Evolutionary conservation across 2,329 filamentous ascomycete species (phyloP), one percentile per base, ranked within the genome.

Genomic region (Podosphaera fusca): DNA sequence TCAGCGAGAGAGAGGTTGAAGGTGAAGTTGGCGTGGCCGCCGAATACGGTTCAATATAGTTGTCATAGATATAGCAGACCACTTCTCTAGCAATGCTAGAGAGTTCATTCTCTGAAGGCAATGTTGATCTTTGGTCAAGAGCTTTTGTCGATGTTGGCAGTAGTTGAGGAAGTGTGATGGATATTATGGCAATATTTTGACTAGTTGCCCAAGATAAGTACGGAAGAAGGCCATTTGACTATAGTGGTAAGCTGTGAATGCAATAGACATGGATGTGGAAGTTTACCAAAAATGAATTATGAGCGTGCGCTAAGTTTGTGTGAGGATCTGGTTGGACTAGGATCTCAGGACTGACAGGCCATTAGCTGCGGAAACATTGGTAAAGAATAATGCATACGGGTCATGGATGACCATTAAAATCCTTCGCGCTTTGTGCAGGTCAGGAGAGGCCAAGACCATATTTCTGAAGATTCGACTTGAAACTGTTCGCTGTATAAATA

Each of bases 31-130:
- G 33, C 9, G 51, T 53, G 6, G 51, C 51, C 21, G 35, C 10
- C 8, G 51, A 53, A 38, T 53, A 34, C 35, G 51, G 51, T 73
- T 95, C 86, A 29, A 98, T 80, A 66, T 95, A 95, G 66, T 98
- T 98, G 64, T 95, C 89, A 92, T 92, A 98, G 12, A 98, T 73
- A 65, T 95, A 96, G 59, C 78, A 81, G 3, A 90, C 80, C 9
- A 95, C 72, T 59, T 90, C 82, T 60, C 84, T 80, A 7, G 55
- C 42, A 50, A 49, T 33, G 30, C 35, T 35, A 10, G 55, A 36
- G 12, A 56, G 21, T 35, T 56, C 46, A 2, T 31, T 35, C 33
- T 56, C 55, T 21, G 42, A 36, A n/a, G 34, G 42, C 12, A 29
- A 53, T 10, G 51, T 35, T 29, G 12, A 38, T 35, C 35, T 35